Base-by-base conservation (phyloP, 1,284 basidiomycete species). In the Filobasidium uniguttulatum region DNA sequence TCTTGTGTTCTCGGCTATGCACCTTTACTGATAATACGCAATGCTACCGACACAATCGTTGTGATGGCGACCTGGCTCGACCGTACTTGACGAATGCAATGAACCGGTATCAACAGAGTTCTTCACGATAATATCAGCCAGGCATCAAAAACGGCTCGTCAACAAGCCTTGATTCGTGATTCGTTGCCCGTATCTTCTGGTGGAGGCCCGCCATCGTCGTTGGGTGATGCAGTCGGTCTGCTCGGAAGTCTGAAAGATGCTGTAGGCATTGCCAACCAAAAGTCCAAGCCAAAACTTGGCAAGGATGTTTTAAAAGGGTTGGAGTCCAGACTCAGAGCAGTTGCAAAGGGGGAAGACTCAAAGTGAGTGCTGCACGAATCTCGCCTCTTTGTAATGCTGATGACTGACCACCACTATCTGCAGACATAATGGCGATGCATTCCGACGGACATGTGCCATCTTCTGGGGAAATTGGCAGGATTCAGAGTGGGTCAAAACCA, bases 391-490 rank as follows among this genome's bases (percentile, higher is more conserved):
- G 28, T 25, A 23, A 23, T 29, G 34, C 20, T 26, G 1, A 6
- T 15, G 3, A 10, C 5, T 10, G 28, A 5, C 15, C 41, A 54
- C 23, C 50, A 26, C 10, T 19, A 7, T 38, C 25, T 14, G 20
- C 59, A 90, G 87, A 19, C 89, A 88, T 66, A 81, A 81, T 20
- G 88, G 93, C 60, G 84, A 87, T 60, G 74, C 88, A 25, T 82
- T 88, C 26, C 79, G 90, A 35, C 75, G 86, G 43, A 87, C 85
- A 1, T 83, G 90, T 74, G 89, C 83, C 45, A 80, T 83, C 26
- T 94, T 93, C 67, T 94, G 90, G 66, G 83, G 83, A 5, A 83
- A 85, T 56, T 85, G 87, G 67, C 82, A 82, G 62, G 81, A 86
- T 53, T 82, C 85, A 44, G 75, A 73, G 28, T 91, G 91, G 71